Evolutionary conservation across 1,284 basidiomycete genomes (phyloP).

Genomic region (Microbotryomycetes sp.): DNA sequence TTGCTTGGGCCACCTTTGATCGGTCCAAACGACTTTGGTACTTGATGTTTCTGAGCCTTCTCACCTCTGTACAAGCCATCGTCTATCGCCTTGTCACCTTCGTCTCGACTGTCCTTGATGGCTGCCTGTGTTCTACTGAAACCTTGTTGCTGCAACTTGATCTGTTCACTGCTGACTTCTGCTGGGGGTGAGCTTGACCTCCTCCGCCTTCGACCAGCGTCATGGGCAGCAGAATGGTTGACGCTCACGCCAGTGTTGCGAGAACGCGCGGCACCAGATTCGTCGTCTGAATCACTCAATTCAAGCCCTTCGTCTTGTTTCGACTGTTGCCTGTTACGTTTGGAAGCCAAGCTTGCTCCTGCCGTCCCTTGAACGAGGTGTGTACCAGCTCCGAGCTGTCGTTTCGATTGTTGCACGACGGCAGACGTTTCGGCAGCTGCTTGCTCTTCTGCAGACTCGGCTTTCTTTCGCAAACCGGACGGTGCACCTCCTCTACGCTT

Average conservation of each 20-base stretch:
- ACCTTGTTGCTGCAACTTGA: constrained; percentile 12
- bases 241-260: constrained; percentile 20
- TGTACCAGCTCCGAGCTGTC: constrained; percentile 5
- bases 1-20: constrained; percentile 53
- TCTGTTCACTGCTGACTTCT: constrained; percentile 24
- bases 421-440: constrained; percentile 17
- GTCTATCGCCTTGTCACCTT: constrained; percentile 44
- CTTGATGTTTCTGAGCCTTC: constrained; percentile 69
- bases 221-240: constrained; percentile 14
- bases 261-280: background rate
- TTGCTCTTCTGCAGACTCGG: background rate
- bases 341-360: background rate
- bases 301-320: constrained; percentile 12
- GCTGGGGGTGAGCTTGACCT: constrained; percentile 26
- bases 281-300: constrained; percentile 13
- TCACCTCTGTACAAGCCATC: constrained; percentile 87
- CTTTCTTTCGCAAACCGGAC: constrained; percentile 23
- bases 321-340: background rate
- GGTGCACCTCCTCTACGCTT: constrained; percentile 28
- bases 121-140: background rate
- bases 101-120: constrained; percentile 7
- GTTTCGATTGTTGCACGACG: constrained; percentile 20
- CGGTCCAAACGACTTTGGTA: constrained; percentile 35
- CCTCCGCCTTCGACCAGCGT: constrained; percentile 4
- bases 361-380: constrained; percentile 32